Evolutionary conservation across 2,329 filamentous ascomycete genomes (phyloP).

Genomic region (Grosmannia clavigera): DNA sequence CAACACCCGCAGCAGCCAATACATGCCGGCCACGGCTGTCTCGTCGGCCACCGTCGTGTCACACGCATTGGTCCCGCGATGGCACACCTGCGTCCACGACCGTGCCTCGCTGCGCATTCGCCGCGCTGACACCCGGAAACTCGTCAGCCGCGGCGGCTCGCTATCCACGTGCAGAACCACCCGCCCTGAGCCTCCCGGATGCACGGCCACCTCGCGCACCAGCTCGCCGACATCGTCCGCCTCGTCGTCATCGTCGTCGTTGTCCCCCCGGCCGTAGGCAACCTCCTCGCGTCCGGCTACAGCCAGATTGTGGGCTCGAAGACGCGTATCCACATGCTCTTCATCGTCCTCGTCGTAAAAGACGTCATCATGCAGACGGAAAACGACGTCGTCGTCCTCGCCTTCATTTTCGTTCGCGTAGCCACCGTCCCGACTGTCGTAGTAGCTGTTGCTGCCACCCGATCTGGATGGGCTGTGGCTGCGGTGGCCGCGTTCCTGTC

Average conservation of each 20-base stretch:
- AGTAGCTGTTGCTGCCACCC: neutral
- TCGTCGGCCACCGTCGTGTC: conserved; percentile 5
- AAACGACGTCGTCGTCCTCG: neutral
- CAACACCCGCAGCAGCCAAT: conserved; percentile 9
- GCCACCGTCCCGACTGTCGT: neutral
- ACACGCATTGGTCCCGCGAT: conserved; percentile 1
- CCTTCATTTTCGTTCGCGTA: neutral
- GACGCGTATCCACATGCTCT: neutral
- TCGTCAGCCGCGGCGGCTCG: conserved; percentile 20
- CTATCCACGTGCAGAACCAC: conserved; percentile 7
- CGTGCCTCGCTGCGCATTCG: conserved; percentile 6
- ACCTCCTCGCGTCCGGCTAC: neutral
- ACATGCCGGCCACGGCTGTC: conserved; percentile 8
- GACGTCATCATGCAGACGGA: neutral
- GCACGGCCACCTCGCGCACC: conserved; percentile 1
- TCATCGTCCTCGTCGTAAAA: neutral
- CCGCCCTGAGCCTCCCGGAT: conserved; percentile 1
- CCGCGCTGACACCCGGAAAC: conserved; percentile 24
- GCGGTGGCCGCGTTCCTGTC: neutral
- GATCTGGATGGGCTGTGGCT: neutral
- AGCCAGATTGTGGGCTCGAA: neutral
- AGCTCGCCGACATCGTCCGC: neutral
- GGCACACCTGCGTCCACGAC: conserved; percentile 6
- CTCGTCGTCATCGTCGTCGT: neutral
- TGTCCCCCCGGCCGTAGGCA: neutral